Evolutionary conservation across 1,139 yeast genomes (phyloP), one percentile per base, ranked within the genome.

Genomic region (Oligophagozyma castellii): DNA sequence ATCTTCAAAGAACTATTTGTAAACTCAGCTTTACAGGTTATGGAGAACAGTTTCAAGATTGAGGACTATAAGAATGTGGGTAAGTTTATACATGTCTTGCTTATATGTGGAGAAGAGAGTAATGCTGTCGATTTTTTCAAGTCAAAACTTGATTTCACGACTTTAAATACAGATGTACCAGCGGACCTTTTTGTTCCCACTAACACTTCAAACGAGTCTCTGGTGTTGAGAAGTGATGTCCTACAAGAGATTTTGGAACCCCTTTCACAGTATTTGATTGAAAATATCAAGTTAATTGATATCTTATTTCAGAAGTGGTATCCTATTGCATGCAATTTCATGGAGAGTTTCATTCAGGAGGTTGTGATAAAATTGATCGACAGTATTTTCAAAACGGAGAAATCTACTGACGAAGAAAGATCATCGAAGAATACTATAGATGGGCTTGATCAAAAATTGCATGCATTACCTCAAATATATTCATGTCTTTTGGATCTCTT

Each of bases 21-120:
- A 30, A 77, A 68, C 45, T 83, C 92, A 0, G 64, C 79, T 5
- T 49, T 80, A 19, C 57, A 73, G 27, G 94, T 83, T 41, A 63
- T 84, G 39, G 92, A 78, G 33, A 56, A 63, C 22, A 70, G 65
- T 39, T 68, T 69, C 40, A 73, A 68, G 29, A 52, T 61, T 3
- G 59, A 64, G 30, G 73, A 78, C 30, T 65, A 45, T 35, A 44
- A 42, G 12, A 59, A 42, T 19, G 63, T 48, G 29, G 60, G 58
- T 21, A 48, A 51, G 29, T 61, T 55, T 46, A 43, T 58, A 37
- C 35, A 51, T 37, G 42, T 63, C 35, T 34, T 64, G 42, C 38
- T 68, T 43, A 18, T 60, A 49, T 26, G 59, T 34, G 46, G 53
- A 44, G 50, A 58, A 43, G 48, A 64, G 44, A 59, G 62, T 38